Conservation (phyloP, 2,329 filamentous ascomycete species). For the Ciborinia camelliae region DNA sequence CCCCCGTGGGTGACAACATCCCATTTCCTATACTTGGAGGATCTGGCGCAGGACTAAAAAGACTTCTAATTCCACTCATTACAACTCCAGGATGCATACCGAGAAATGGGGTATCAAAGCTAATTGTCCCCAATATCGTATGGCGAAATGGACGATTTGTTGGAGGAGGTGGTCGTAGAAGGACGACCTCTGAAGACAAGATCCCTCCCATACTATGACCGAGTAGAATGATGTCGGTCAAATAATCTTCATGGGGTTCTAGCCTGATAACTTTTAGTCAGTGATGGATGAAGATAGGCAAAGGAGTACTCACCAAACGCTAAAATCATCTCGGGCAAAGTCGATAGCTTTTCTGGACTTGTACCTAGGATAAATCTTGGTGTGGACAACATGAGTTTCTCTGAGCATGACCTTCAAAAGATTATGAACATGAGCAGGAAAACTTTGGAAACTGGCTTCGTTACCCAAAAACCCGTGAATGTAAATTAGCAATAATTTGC, state of each 20-base stretch:
- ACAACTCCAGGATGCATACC: slow-evolving; percentile 88
- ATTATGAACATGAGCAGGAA: slow-evolving; percentile 82
- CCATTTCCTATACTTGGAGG: slow-evolving; percentile 28
- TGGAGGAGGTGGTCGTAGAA: slow-evolving; percentile 46
- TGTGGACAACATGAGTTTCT: slow-evolving; percentile 76
- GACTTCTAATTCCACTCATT: slow-evolving; percentile 72
- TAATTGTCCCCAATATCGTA: slow-evolving; percentile 74
- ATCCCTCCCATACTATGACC: slow-evolving; percentile 91
- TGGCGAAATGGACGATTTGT: slow-evolving; percentile 55
- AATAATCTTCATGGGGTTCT: slow-evolving; percentile 67
- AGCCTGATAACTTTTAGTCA: slow-evolving; percentile 49
- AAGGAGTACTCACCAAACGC: slow-evolving; percentile 55
- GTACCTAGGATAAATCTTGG: slow-evolving; percentile 81
- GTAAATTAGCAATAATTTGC: slow-evolving; percentile 70
- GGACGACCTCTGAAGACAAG: slow-evolving; percentile 71
- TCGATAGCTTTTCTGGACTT: slow-evolving; percentile 70
- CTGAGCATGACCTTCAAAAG: slow-evolving; percentile 63
- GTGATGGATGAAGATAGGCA: slow-evolving; percentile 18
- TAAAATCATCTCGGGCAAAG: slow-evolving; percentile 78
- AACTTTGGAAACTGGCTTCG: slow-evolving; percentile 81
- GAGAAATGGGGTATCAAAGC: slow-evolving; percentile 81
- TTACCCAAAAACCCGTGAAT: slow-evolving; percentile 90
- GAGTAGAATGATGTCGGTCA: slow-evolving; percentile 76
- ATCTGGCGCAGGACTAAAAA: slow-evolving; percentile 57
- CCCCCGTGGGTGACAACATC: slow-evolving; percentile 23